phyloP scores from a whole-genome alignment of 768 basidiomycete genomes.

The Daedaleopsis nitida region DNA sequence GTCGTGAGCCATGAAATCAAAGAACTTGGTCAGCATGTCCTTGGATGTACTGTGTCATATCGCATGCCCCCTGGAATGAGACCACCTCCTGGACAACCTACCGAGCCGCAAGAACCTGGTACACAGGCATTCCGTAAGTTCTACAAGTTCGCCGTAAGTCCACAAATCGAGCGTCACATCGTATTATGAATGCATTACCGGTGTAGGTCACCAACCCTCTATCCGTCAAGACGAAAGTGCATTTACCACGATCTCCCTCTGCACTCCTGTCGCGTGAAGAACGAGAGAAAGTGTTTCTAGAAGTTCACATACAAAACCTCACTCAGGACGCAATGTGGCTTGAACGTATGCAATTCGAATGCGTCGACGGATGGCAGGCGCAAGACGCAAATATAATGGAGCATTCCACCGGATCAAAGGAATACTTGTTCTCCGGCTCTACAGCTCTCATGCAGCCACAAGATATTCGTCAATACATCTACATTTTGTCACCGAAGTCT shows the following conservation, averaged over 20 bases:
- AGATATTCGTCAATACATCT: constrained; percentile 86
- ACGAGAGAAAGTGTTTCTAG: constrained; percentile 85
- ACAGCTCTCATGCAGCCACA: constrained; percentile 80
- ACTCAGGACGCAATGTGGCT: constrained; percentile 78
- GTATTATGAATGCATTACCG: background rate
- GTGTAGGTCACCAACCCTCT: constrained; percentile 88
- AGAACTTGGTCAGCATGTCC: constrained; percentile 88
- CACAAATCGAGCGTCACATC: background rate
- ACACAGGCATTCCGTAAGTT: constrained; percentile 82
- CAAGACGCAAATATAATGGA: constrained; percentile 53
- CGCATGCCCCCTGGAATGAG: constrained; percentile 63
- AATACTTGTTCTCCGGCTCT: constrained; percentile 51
- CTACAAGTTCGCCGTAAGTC: constrained; percentile 86
- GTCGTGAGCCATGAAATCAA: constrained; percentile 89
- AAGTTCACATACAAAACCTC: constrained; percentile 90
- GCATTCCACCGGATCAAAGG: constrained; percentile 12
- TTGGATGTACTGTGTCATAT: constrained; percentile 85
- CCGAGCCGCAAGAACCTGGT: constrained; percentile 53
- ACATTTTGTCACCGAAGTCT: constrained; percentile 63
- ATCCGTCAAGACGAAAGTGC: constrained; percentile 94
- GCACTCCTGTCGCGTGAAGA: constrained; percentile 63
- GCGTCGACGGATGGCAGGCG: constrained; percentile 64
- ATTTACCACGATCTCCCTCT: constrained; percentile 71
- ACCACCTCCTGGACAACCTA: constrained; percentile 47
- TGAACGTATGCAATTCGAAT: constrained; percentile 79